Percentiles rank a stretch among this genome's conserved stretches.
These are phyloP conservation scores for Myxozyma neglecta DNA, from an alignment of 805 yeast genomes.

Conservation along the genomic window DNA sequence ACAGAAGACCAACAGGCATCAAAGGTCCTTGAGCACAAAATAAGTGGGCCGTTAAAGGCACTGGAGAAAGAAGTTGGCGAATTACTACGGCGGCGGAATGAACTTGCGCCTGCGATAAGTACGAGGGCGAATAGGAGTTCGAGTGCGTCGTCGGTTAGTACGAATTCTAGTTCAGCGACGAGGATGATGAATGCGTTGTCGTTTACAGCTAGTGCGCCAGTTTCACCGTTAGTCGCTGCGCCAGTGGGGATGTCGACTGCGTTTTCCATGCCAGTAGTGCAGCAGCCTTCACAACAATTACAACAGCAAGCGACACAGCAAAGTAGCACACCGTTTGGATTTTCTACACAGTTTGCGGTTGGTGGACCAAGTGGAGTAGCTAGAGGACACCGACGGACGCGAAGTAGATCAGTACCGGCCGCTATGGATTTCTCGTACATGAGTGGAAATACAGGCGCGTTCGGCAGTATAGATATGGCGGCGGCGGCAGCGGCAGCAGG, in stretches of 20 bases:
- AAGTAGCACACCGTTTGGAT: background rate
- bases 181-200: constrained; percentile 6
- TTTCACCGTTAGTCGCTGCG: constrained; percentile 21
- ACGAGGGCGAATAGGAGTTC: constrained; percentile 18
- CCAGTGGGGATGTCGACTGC: constrained; percentile 1
- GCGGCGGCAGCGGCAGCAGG: constrained; percentile 8
- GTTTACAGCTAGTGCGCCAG: constrained; percentile 22
- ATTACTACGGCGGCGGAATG: constrained; percentile 17
- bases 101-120: background rate
- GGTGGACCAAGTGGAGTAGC: background rate
- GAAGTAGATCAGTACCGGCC: constrained; percentile 30
- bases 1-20: constrained; percentile 30
- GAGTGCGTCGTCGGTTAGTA: constrained; percentile 10
- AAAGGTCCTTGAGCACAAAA: constrained; percentile 23
- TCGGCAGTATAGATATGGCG: background rate
- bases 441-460: background rate
- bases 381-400: constrained; percentile 21
- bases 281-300: background rate
- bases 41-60: constrained; percentile 18
- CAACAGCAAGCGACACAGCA: background rate
- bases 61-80: constrained; percentile 27
- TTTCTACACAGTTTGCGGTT: background rate
- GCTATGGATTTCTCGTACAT: constrained; percentile 24
- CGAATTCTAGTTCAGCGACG: constrained; percentile 9
- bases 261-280: background rate